Conservation (phyloP, 2,329 filamentous ascomycete species). For the Erysiphe neolycopersici region DNA sequence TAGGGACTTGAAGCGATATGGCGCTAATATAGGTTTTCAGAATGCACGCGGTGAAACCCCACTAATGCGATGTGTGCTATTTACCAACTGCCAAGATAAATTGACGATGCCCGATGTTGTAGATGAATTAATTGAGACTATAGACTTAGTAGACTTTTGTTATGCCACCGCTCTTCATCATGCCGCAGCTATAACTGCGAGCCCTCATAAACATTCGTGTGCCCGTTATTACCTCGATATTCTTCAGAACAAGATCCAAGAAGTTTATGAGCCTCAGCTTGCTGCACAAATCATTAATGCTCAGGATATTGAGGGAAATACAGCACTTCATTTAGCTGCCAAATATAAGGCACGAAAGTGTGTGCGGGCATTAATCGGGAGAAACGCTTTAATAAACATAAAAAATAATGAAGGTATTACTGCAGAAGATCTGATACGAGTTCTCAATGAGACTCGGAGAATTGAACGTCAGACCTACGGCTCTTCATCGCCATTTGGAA, state of each 20-base stretch:
- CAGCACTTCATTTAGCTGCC: conserved; percentile 48
- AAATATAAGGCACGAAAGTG: conserved; percentile 74
- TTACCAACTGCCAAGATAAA: conserved; percentile 93
- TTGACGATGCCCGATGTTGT: conserved; percentile 68
- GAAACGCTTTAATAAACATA: conserved; percentile 63
- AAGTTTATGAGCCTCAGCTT: conserved; percentile 46
- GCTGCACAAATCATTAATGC: conserved; percentile 57
- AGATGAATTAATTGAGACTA: conserved; percentile 57
- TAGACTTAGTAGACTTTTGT: conserved; percentile 48
- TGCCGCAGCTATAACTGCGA: conserved; percentile 48
- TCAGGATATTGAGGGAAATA: conserved; percentile 71
- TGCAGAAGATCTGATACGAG: conserved; percentile 60
- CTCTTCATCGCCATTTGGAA: conserved; percentile 50
- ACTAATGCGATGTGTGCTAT: conserved; percentile 79
- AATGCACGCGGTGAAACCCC: conserved; percentile 65
- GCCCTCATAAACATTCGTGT: conserved; percentile 59
- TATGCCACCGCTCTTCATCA: conserved; percentile 1
- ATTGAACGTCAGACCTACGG: conserved; percentile 26
- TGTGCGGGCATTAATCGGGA: conserved; percentile 49
- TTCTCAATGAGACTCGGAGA: conserved; percentile 36
- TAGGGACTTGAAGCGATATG: conserved; percentile 58
- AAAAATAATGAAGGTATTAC: conserved; percentile 58
- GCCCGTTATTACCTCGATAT: conserved; percentile 85
- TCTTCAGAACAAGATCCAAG: conserved; percentile 63
- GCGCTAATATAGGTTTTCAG: conserved; percentile 44